Evolutionary conservation across 192 early-diverging fungal genomes (phyloP), one percentile per base, ranked within the genome.

Genomic region (Hyaloraphidium curvatum): DNA sequence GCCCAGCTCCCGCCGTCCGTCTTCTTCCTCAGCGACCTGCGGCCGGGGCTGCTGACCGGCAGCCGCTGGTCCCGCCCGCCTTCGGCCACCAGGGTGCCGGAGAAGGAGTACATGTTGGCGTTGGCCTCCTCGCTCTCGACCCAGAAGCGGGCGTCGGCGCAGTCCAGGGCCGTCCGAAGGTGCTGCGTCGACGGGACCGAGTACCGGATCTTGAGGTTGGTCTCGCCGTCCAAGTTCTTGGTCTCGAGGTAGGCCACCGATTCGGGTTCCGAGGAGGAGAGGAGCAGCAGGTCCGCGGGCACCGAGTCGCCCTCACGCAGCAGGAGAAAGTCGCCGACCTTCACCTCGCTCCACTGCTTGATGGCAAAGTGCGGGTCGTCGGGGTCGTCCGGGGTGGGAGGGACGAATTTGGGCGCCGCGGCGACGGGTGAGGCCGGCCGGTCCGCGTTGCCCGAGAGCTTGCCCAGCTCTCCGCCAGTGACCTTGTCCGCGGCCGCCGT

Each of bases 161-260:
- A 37, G 9, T 7, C n/a, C 9, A 7, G 33, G 33, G n/a, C 9
- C 4, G 21, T 11, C 56, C 50, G n/a, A 88, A 41, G 29, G 33
- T 69, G 73, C 21, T 61, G 59, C 11, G 86, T 90, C n/a, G 76
- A 70, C 0, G 68, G 58, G 50, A 82, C 43, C 1, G 79, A 75
- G 37, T 79, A 70, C 39, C 91, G 87, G 55, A 97, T 76, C 66
- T 97, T 97, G 26, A 97, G 70, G 58, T 95, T 97, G 5, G 94
- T 97, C 61, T 97, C 94, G 55, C 94, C 94, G 54, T 97, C 94
- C 37, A 97, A 72, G 59, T 95, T 91, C 56, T 97, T 93, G 1
- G 94, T 97, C 64, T 97, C 94, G 17, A 93, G 74, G 65, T 86
- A 98, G 54, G 87, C 91, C 0, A 82, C 60, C 35, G 79, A 78